Conservation (phyloP, 1,284 basidiomycete genomes). For the Phellopilus nigrolimitatus region DNA sequence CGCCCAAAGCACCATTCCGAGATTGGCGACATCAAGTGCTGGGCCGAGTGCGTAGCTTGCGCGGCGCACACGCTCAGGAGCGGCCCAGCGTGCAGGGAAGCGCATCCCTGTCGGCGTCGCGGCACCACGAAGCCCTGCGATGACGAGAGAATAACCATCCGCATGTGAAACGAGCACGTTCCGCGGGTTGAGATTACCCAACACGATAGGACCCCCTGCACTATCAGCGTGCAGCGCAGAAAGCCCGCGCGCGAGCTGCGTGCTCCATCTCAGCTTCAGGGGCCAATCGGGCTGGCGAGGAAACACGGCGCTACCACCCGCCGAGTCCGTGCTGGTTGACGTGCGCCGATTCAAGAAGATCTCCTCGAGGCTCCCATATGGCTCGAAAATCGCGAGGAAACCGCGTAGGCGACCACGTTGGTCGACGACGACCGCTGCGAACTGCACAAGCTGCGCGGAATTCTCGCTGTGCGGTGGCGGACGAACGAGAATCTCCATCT, state of each 20-base stretch:
- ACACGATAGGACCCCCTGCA: background rate
- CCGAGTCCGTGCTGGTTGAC: background rate
- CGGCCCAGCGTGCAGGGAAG: constrained; percentile 5
- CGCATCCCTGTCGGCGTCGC: constrained; percentile 9
- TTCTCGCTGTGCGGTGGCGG: background rate
- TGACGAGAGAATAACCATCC: background rate
- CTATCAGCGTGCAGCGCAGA: background rate
- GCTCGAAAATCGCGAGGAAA: constrained; percentile 8
- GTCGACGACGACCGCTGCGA: constrained; percentile 2
- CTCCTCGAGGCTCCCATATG: constrained; percentile 10
- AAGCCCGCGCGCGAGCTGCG: constrained; percentile 2
- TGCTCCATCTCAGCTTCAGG: constrained; percentile 4
- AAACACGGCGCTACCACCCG: constrained; percentile 1
- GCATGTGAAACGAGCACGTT: constrained; percentile 4
- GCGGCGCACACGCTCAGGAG: constrained; percentile 8
- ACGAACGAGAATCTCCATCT: constrained; percentile 7
- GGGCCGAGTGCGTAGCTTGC: constrained; percentile 6
- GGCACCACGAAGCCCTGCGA: constrained; percentile 5
- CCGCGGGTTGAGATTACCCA: constrained; percentile 13
- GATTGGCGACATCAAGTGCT: constrained; percentile 7
- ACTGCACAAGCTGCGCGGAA: background rate
- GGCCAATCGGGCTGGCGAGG: constrained; percentile 9
- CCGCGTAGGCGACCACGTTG: constrained; percentile 2
- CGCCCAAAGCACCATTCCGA: constrained; percentile 14
- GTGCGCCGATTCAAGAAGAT: background rate